Base-by-base conservation (phyloP, 2,329 filamentous ascomycete species). In the Penicillium sp. region DNA sequence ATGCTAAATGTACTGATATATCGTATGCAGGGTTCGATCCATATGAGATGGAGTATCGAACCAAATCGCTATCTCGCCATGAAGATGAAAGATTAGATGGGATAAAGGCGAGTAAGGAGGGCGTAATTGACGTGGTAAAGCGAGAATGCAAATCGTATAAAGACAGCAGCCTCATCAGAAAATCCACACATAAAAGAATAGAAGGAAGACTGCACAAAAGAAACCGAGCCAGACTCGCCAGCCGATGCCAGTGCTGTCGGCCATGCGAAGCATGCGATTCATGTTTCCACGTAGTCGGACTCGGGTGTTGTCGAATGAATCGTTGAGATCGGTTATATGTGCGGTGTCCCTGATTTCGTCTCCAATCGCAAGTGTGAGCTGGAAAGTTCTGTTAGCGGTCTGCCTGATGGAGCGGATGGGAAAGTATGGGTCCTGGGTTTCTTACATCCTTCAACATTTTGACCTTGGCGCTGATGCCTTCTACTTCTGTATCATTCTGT, bases 211-310 rank as follows among this genome's bases (percentile, higher is more conserved):
- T 30, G 84, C 87, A 5, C 83, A 78, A 68, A 99, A 95, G 73
- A 99, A 99, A 36, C 77, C 79, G 43, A 96, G 70, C 93, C 93
- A 99, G 49, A 91, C 87, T 72, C 82, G 92, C 93, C 93, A 99
- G 64, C 90, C 86, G 9, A 99, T 86, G n/a, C 93, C 93, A 2
- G 91, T 95, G 63, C 84, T 80, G 74, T 97, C 82, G 4, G 93
- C 93, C 93, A 99, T 99, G 46, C 92, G 68, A 58, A 97, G 74
- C 93, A 99, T 99, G 51, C 91, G 80, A 68, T 89, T 95, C 93
- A 99, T 97, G 14, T 95, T 97, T 46, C 92, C 90, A 37, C 85
- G 81, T 54, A 99, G 76, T 56, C 88, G 82, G 44, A 90, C 74
- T 29, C 91, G 78, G 45, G 92, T 95, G 62, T 81, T 83, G 68